phyloP scores from a whole-genome alignment of 768 basidiomycete species.

The Leccinum olivaceopallidum region DNA sequence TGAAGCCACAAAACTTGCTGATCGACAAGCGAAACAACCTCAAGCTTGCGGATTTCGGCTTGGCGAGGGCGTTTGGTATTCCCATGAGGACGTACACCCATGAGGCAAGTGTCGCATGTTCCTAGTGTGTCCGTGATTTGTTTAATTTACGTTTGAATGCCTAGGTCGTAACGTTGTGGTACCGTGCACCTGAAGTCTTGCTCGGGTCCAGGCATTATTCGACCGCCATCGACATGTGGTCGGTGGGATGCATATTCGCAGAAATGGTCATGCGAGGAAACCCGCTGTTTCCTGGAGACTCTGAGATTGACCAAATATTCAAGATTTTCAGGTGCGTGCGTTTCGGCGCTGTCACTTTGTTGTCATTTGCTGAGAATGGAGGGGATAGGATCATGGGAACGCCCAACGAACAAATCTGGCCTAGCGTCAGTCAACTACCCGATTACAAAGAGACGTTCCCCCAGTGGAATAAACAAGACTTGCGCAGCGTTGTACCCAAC shows the following conservation, averaged over 20 bases:
- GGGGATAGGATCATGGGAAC: conserved; percentile 83
- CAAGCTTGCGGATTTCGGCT: conserved; percentile 95
- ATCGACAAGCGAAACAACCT: conserved; percentile 89
- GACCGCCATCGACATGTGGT: conserved; percentile 99
- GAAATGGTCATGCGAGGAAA: conserved; percentile 95
- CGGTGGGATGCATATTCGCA: conserved; percentile 98
- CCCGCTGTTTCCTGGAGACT: conserved; percentile 97
- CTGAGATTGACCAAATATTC: conserved; percentile 99
- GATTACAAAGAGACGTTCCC: conserved; percentile 98
- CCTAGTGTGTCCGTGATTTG: background rate
- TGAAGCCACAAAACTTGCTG: conserved; percentile 95
- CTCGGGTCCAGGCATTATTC: conserved; percentile 96
- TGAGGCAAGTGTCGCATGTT: conserved; percentile 59
- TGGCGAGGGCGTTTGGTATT: conserved; percentile 96
- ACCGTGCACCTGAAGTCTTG: conserved; percentile 96
- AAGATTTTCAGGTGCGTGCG: conserved; percentile 88
- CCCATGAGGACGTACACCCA: conserved; percentile 99
- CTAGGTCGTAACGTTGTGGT: conserved; percentile 99
- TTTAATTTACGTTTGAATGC: conserved; percentile 12
- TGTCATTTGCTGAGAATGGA: conserved; percentile 1
- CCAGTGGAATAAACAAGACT: conserved; percentile 83
- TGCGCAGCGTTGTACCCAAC: conserved; percentile 62
- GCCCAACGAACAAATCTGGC: conserved; percentile 90
- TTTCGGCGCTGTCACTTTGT: background rate
- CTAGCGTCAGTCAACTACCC: conserved; percentile 81